Conservation (phyloP, 2,329 filamentous ascomycete species). For the Penicillium italicum region DNA sequence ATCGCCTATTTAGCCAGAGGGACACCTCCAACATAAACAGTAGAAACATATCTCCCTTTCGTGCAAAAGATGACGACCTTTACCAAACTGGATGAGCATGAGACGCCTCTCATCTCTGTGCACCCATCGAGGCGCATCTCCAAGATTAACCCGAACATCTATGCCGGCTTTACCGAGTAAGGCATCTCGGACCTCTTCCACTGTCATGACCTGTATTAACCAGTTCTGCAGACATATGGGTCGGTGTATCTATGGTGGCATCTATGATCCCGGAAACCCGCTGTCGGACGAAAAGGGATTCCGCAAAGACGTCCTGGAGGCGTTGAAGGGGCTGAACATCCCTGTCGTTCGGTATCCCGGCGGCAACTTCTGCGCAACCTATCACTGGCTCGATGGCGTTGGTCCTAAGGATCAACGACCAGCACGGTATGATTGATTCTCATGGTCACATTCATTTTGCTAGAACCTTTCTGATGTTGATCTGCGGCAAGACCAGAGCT, state of each 20-base stretch:
- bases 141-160: slow-evolving; percentile 75
- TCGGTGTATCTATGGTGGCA: slow-evolving; percentile 80
- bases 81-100: slow-evolving; percentile 60
- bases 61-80: slow-evolving; percentile 63
- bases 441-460: neutral
- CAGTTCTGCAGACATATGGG: slow-evolving; percentile 68
- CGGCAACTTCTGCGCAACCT: slow-evolving; percentile 80
- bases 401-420: slow-evolving; percentile 69
- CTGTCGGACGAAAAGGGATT: slow-evolving; percentile 73
- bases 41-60: neutral
- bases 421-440: slow-evolving; percentile 37
- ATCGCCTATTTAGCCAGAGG: neutral
- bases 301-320: slow-evolving; percentile 72
- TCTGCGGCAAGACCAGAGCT: slow-evolving; percentile 60
- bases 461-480: neutral
- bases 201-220: slow-evolving; percentile 11
- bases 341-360: slow-evolving; percentile 79
- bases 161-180: slow-evolving; percentile 81
- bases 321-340: slow-evolving; percentile 68
- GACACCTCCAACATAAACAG: neutral
- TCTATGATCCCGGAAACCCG: slow-evolving; percentile 72
- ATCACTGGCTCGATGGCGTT: slow-evolving; percentile 80
- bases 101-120: slow-evolving; percentile 62
- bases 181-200: slow-evolving; percentile 23
- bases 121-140: slow-evolving; percentile 63